Conservation (phyloP, 352 stramenopile genomes). For the Saprolegnia parasitica region DNA sequence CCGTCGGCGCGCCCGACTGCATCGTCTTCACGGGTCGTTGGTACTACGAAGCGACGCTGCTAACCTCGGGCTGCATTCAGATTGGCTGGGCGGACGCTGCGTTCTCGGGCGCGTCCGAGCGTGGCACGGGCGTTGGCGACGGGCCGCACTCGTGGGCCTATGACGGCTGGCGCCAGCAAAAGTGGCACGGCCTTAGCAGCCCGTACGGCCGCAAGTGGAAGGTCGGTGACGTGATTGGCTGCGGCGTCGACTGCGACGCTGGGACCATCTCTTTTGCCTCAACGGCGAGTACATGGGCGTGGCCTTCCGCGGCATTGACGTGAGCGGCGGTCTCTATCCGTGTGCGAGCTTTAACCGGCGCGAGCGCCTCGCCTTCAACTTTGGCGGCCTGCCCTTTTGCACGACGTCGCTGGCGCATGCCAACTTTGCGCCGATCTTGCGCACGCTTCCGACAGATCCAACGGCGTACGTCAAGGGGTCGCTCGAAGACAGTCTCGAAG, state of each 20-base stretch:
- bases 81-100: slow-evolving; percentile 90
- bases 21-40: slow-evolving; percentile 71
- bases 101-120: slow-evolving; percentile 80
- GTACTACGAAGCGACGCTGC: slow-evolving; percentile 92
- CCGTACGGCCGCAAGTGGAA: slow-evolving; percentile 90
- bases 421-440: slow-evolving; percentile 73
- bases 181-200: slow-evolving; percentile 85
- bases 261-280: slow-evolving; percentile 87
- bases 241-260: slow-evolving; percentile 80
- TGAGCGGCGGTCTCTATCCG: slow-evolving; percentile 76
- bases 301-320: slow-evolving; percentile 76
- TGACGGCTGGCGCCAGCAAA: slow-evolving; percentile 88
- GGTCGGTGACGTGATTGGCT: slow-evolving; percentile 88
- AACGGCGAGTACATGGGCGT: slow-evolving; percentile 90
- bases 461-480: slow-evolving; percentile 52
- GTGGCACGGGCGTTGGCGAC: slow-evolving; percentile 90
- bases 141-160: slow-evolving; percentile 90
- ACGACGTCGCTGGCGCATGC: slow-evolving; percentile 60
- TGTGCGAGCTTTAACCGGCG: slow-evolving; percentile 85
- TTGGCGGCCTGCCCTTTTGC: slow-evolving; percentile 69
- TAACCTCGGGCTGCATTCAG: slow-evolving; percentile 91
- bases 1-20: slow-evolving; percentile 75
- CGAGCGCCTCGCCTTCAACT: slow-evolving; percentile 82
- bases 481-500: slow-evolving; percentile 77
- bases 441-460: slow-evolving; percentile 38